These are phyloP conservation scores for Colletotrichum euphorbiae DNA, from an alignment of 2,329 filamentous ascomycete species.

Conservation along the genomic window DNA sequence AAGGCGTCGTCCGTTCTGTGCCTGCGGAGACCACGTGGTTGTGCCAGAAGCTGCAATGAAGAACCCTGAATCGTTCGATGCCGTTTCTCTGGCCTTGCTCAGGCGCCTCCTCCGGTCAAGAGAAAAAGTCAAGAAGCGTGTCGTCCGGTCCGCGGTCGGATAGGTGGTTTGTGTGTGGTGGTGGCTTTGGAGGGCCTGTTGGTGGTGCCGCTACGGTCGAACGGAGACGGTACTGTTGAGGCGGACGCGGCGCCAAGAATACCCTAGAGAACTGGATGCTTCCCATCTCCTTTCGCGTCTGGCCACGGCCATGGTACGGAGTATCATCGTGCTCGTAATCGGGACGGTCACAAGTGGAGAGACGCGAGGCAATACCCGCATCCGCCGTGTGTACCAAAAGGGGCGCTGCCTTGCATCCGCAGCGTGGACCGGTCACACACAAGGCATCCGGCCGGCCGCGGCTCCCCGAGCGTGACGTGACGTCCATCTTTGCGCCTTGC, in stretches of 20 bases:
- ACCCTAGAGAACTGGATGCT: not conserved
- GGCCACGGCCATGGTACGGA: too few species aligned
- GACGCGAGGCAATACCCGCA: not conserved
- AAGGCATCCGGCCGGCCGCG: not conserved
- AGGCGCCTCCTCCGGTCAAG: not conserved
- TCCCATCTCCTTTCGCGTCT: not conserved
- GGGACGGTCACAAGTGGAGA: conserved; percentile 13
- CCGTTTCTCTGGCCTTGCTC: conserved; percentile 10
- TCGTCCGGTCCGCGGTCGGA: not conserved
- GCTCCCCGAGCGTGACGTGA: not conserved
- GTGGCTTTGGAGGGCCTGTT: not conserved
- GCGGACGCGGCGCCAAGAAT: not conserved
- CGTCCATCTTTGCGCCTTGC: not conserved
- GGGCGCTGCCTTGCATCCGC: not conserved
- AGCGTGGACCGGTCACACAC: not conserved
- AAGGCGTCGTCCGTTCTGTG: conserved; percentile 24
- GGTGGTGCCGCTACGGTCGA: not conserved
- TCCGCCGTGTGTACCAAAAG: not conserved
- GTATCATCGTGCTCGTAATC: not conserved
- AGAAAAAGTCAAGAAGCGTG: not conserved
- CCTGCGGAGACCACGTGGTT: conserved; percentile 27
- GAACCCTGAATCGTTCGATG: conserved; percentile 31
- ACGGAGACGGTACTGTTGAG: not conserved
- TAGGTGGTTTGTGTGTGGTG: not conserved
- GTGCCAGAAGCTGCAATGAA: conserved; percentile 34